Evolutionary conservation across 495 filamentous ascomycete species (phyloP), one percentile per base, ranked within the genome.

Genomic region (Annulohypoxylon moriforme): DNA sequence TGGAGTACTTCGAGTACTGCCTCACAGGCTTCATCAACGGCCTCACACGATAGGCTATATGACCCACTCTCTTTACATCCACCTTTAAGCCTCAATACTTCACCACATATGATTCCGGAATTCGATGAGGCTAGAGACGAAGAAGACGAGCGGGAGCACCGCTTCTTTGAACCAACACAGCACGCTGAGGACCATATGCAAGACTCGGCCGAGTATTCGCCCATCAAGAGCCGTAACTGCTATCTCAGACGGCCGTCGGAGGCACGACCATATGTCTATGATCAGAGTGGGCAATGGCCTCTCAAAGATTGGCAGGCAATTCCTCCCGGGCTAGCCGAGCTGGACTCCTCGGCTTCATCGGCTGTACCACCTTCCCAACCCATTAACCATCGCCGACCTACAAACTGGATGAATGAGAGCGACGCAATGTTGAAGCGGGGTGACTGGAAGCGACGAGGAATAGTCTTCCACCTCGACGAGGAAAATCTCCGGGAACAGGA

Each of bases 381-480:
- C 6, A 36, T 40, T 1, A 14, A 33, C 16, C 63, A 59, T 18
- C 65, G 68, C 6, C 58, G 76, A 13, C 75, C 72, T n/a, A 71
- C 71, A 7, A 52, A 73, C 0, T 76, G 74, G 71, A 72, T 76
- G 60, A 64, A 72, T 50, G 79, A 78, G 10, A 68, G 72, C 34
- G 81, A 84, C 16, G 70, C 78, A 24, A 80, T 81, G 47, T 70
- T 84, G 13, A 82, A 80, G 73, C 75, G 84, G 0, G 84, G 83
- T 11, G 82, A 77, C 11, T 85, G 84, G 84, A 85, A 85, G 76
- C 74, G 84, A 20, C 64, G 80, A 18, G 84, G 84, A 29, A 82
- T 85, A 60, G 80, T 85, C 59, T 85, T 85, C 69, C 72, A 76
- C 24, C 66, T 77, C 22, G 75, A 76, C n/a, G 57, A 65, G 1